These are phyloP conservation scores for Quercus alba DNA, from an alignment of 306 rosid species.

Conservation along the genomic window DNA sequence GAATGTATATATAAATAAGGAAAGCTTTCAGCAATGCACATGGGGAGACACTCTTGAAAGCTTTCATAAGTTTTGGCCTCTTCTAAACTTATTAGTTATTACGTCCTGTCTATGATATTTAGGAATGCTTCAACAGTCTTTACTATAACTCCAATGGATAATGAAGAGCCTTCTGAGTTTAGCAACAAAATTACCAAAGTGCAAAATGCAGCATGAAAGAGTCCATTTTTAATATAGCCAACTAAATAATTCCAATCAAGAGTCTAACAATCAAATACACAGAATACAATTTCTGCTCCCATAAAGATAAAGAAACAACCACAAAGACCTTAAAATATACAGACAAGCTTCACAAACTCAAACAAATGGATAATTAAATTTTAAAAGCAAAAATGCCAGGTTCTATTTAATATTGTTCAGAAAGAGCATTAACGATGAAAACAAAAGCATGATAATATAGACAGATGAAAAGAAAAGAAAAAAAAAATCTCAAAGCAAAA, in stretches of 20 bases:
- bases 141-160: too few relatives aligned
- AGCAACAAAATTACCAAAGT: too few relatives aligned
- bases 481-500: slow-evolving; percentile 14
- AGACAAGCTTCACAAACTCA: neutral
- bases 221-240: too few relatives aligned
- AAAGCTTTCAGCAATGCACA: neutral
- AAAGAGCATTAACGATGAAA: slow-evolving; percentile 18
- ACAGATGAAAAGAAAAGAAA: neutral
- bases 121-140: neutral
- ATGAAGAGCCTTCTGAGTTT: too few relatives aligned
- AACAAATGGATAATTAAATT: neutral
- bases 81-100: neutral
- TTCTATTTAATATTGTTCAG: slow-evolving; percentile 34
- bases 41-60: neutral
- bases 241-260: too few relatives aligned
- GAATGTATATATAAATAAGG: neutral
- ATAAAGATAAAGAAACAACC: too few relatives aligned
- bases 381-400: neutral
- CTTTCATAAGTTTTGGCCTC: neutral
- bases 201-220: too few relatives aligned
- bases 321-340: too few relatives aligned
- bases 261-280: too few relatives aligned
- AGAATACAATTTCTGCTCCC: too few relatives aligned
- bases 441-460: neutral
- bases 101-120: neutral